Evolutionary conservation across 2,329 filamentous ascomycete species (phyloP), one percentile per base, ranked within the genome.

Genomic region (Exophiala sideris): DNA sequence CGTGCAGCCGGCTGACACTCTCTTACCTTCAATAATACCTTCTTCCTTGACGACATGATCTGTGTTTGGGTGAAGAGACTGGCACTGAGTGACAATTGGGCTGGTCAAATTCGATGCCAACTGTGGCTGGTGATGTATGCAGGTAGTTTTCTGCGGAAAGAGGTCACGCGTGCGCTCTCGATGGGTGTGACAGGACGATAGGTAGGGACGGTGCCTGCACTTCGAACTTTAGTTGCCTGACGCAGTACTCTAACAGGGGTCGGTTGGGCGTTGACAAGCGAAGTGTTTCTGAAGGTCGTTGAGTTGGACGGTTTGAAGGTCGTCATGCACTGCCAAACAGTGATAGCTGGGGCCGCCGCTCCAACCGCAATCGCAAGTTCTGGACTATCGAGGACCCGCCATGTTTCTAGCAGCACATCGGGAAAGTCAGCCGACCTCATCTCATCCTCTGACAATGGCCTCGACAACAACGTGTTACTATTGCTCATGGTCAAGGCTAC

Each of bases 1-100:
- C 50, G 47, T 16, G 33, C 38, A 16, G 50, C 33, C 44, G 57
- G 45, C 33, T 34, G 38, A 7, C 32, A 45, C 57, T 54, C 57
- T 61, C 69, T 64, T 79, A 92, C 89, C 87, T 94, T 94, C 71
- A 94, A 79, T 62, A 94, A 82, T 64, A 92, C 88, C 86, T 94
- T 94, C 87, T 92, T 94, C 72, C 86, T 81, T 67, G 87, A 87
- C 70, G 87, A 80, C 87, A 91, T 91, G 68, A 66, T 54, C 20
- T 33, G 29, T 39, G 47, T 50, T 38, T 49, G 44, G 21, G 29
- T 36, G 34, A 18, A 45, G 24, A n/a, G 18, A 41, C 16, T 21
- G 11, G 39, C 39, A 41, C 16, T 38, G 14, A 41, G 20, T 10
- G 39, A 21, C 21, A 16, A 41, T 14, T 16, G 1, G 39, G 39